phyloP scores from a whole-genome alignment of 257 asterid genomes.

The Cruciata laevipes region DNA sequence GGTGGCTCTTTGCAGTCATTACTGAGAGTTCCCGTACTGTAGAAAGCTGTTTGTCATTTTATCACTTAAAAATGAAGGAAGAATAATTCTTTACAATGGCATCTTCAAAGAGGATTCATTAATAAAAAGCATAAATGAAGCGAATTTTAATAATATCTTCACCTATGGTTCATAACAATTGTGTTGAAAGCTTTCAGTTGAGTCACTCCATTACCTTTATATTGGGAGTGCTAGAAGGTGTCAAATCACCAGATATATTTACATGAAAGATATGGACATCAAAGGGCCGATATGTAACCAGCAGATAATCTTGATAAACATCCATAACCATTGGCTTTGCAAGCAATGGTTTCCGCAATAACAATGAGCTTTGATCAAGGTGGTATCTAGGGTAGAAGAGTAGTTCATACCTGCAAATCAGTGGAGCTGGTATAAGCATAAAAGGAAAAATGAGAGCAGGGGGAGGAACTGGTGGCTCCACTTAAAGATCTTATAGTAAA shows the following conservation, averaged over 20 bases:
- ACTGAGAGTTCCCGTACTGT: slow-evolving; percentile 99
- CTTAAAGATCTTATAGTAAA: neutral
- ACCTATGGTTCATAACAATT: slow-evolving; percentile 12
- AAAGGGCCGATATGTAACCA: slow-evolving; percentile 87
- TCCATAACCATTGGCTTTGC: slow-evolving; percentile 97
- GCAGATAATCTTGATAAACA: slow-evolving; percentile 91
- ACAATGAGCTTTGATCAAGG: slow-evolving; percentile 95
- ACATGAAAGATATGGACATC: slow-evolving; percentile 95
- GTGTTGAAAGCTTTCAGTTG: slow-evolving; percentile 16
- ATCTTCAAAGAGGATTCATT: slow-evolving; percentile 23
- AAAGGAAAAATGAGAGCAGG: neutral
- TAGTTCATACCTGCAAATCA: slow-evolving; percentile 78
- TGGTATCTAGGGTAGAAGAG: slow-evolving; percentile 98
- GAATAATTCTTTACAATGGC: slow-evolving; percentile 24
- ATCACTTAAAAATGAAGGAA: slow-evolving; percentile 78
- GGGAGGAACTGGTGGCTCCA: neutral
- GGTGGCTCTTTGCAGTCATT: slow-evolving; percentile 99
- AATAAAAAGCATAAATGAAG: slow-evolving; percentile 12
- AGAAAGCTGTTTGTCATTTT: slow-evolving; percentile 99
- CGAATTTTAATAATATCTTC: slow-evolving; percentile 11
- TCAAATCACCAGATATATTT: slow-evolving; percentile 80
- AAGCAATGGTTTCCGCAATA: slow-evolving; percentile 75
- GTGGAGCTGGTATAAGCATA: slow-evolving; percentile 5
- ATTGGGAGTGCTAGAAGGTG: slow-evolving; percentile 81
- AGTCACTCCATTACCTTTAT: slow-evolving; percentile 64